These are phyloP conservation scores for Taxillus chinensis DNA, from an alignment of 164 flowering plant genomes.

Conservation along the genomic window DNA sequence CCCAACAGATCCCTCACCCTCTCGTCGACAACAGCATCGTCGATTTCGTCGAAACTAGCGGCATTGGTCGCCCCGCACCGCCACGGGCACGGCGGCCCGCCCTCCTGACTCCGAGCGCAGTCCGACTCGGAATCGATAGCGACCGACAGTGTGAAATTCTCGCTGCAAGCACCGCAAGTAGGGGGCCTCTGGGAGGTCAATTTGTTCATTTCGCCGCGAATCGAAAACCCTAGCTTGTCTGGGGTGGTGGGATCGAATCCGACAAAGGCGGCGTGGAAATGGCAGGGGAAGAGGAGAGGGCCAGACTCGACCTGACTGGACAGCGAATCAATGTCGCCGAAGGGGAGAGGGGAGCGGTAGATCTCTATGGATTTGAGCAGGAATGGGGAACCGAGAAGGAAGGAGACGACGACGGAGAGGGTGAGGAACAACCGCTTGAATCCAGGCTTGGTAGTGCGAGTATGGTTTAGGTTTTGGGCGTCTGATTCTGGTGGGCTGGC, in stretches of 20 bases:
- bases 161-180: constrained; percentile 47
- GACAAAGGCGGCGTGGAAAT: constrained; percentile 49
- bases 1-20: constrained; percentile 24
- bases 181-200: constrained; percentile 11
- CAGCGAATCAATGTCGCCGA: constrained; percentile 52
- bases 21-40: constrained; percentile 53
- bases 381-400: constrained; percentile 72
- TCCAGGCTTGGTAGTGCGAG: constrained; percentile 67
- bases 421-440: constrained; percentile 63
- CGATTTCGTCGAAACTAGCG: constrained; percentile 14
- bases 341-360: constrained; percentile 82
- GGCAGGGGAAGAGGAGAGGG: constrained; percentile 52
- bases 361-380: constrained; percentile 76
- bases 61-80: constrained; percentile 37
- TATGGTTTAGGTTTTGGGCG: constrained; percentile 10
- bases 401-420: constrained; percentile 60
- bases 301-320: constrained; percentile 32
- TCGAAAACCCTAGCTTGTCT: constrained; percentile 25
- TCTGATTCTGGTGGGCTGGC: neutral
- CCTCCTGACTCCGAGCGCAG: constrained; percentile 20
- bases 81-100: constrained; percentile 22
- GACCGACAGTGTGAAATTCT: constrained; percentile 46
- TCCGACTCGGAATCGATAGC: constrained; percentile 25
- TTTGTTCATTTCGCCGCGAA: constrained; percentile 28
- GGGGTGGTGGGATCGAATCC: constrained; percentile 28